Percentiles rank a stretch among this genome's conserved stretches.
Conservation (phyloP, 2,329 filamentous ascomycete species). For the Sordariomycetes sp. region DNA sequence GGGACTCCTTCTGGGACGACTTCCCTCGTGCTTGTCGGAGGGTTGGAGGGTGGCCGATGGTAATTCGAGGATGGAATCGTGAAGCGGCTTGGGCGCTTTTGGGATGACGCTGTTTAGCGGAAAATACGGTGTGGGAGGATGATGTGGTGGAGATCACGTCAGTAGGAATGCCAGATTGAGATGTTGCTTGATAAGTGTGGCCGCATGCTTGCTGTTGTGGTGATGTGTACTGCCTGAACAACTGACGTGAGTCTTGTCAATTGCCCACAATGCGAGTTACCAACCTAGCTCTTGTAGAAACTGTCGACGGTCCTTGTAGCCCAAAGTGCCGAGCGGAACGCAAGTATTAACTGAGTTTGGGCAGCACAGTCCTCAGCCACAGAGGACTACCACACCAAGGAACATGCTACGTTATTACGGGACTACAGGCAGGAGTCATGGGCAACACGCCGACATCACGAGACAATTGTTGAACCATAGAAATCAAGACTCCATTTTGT, state of each 20-base stretch:
- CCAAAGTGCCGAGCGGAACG: too few species aligned
- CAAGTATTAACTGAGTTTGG: too few species aligned
- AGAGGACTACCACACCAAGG: too few species aligned
- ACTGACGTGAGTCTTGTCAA: background rate
- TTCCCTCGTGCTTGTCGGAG: background rate
- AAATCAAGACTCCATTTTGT: constrained; percentile 4
- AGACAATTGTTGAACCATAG: background rate
- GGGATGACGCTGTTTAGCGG: background rate
- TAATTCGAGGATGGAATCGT: background rate
- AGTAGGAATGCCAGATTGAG: background rate
- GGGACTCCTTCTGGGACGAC: background rate
- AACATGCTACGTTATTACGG: background rate
- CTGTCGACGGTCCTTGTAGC: too few species aligned
- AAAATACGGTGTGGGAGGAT: background rate
- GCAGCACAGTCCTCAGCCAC: too few species aligned
- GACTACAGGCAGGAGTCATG: background rate
- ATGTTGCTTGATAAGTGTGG: background rate
- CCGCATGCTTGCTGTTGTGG: background rate
- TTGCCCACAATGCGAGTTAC: background rate
- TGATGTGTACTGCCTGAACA: background rate
- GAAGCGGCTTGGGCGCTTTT: background rate
- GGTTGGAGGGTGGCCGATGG: background rate
- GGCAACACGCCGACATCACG: background rate
- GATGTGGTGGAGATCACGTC: background rate
- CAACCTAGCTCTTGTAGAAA: background rate